Base-by-base conservation (phyloP, 495 filamentous ascomycete genomes). In the Trichoderma parareesei region DNA sequence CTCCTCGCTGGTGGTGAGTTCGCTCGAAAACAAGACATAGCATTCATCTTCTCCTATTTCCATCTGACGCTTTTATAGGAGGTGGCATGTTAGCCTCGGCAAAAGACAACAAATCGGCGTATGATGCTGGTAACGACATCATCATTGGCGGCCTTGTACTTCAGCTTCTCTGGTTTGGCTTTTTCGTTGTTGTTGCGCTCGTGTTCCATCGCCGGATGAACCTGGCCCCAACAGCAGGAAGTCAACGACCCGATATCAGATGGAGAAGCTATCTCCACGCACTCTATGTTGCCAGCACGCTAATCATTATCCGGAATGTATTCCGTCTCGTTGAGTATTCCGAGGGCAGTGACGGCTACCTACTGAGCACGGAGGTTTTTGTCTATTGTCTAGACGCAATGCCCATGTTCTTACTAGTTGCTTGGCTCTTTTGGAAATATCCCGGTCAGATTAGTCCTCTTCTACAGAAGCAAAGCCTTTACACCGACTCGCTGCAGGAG, bases 1-100 rank as follows among this genome's bases (percentile, higher is more conserved):
- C 69, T 38, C 71, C 62, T 38, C 73, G 60, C 37, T n/a, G 60
- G 60, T 11, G 60, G 46, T 49, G 18, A 6, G 46, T 18, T 49
- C 7, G 14, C 27, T 27, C 27, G n/a, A 49, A 49, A 2, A 4
- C 46, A 7, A n/a, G 14, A 4, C 13, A 7, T 18, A 4, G 2
- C 7, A n/a, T 7, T n/a, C n/a, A n/a, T 18, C 5, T 6, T 18
- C 18, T 49, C 3, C 5, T 18, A 16, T 18, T n/a, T 6, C n/a
- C 18, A 49, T 16, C 46, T 49, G n/a, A 49, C 46, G 3, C 7
- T 6, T 4, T 4, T 49, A n/a, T 49, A 49, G 46, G 46, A n/a
- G 46, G 46, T 49, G 46, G 46, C 13, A 49, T 49, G 46, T 18
- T 49, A 7, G 46, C 46, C 46, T 49, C 46, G 2, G 46, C 46